Evolutionary conservation across 495 filamentous ascomycete genomes (phyloP), one percentile per base, ranked within the genome.

Genomic region (Podospora conica): DNA sequence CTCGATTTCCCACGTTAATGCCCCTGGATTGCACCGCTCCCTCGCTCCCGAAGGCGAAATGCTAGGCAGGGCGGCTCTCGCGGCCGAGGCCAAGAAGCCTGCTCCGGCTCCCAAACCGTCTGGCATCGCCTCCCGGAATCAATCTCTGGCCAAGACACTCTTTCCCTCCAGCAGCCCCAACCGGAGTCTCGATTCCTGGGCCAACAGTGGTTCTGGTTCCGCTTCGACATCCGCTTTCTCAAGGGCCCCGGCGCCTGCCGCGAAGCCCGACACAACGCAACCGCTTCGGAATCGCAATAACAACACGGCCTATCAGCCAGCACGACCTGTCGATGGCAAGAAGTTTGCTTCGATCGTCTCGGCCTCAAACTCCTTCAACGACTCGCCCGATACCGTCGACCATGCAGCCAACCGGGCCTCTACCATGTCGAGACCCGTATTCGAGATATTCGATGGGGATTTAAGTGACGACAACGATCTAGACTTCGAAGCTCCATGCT

Each of bases 401-500:
- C 58, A 73, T n/a, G n/a, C 61, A n/a, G 64, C 68, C n/a, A 58
- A 27, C 57, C 66, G 20, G 48, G 68, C 60, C 1, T 31, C 63
- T 6, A 28, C 18, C 48, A 29, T 59, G 0, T 60, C 61, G 15
- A 22, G 21, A 9, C 60, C 71, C 33, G 74, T 29, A 27, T 80
- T 87, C 15, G 81, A 81, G 64, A 83, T 86, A 68, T 80, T 81
- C 61, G 86, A 88, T 59, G 82, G 86, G 61, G 90, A 91, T 66
- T 90, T 91, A 70, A 87, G 88, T 68, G 86, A 89, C 65, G 88
- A 91, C 65, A 77, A 82, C 9, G 85, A 91, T 56, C 71, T 90
- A 18, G 86, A 90, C 64, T 84, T 84, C 63, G 73, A 79, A 18
- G 81, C 82, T 53, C 82, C 83, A 0, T 71, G 75, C 9, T 75